These are phyloP conservation scores for Fusarium paranaense DNA, from an alignment of 2,329 filamentous ascomycete genomes.

Conservation along the genomic window DNA sequence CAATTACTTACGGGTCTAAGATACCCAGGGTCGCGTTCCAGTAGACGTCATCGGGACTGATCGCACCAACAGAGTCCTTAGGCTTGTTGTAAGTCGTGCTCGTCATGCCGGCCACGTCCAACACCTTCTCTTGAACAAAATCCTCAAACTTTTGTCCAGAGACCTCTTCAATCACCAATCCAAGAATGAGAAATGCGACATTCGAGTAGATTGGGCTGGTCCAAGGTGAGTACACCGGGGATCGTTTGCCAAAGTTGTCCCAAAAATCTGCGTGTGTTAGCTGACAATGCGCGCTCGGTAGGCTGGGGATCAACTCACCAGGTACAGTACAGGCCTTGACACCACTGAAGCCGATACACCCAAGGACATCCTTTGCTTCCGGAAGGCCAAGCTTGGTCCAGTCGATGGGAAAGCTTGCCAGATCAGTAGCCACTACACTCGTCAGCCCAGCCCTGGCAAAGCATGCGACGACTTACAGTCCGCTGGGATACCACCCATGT, in stretches of 20 bases:
- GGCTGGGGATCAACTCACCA: neutral
- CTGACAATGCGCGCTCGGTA: too few relatives aligned
- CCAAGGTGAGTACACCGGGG: neutral
- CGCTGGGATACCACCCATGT: constrained; percentile 14
- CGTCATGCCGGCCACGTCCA: constrained; percentile 13
- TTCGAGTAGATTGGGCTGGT: constrained; percentile 9
- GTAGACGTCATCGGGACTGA: neutral
- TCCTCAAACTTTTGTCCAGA: neutral
- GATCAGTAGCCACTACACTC: constrained; percentile 6
- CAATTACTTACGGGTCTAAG: constrained; percentile 1
- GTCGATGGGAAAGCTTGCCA: constrained; percentile 1
- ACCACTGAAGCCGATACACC: constrained; percentile 1
- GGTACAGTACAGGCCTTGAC: neutral
- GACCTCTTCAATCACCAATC: constrained; percentile 9
- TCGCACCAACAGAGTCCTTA: constrained; percentile 11
- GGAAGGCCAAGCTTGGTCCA: constrained; percentile 18
- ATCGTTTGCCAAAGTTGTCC: constrained; percentile 17
- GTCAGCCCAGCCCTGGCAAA: neutral
- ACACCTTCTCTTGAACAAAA: constrained; percentile 8
- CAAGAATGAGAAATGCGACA: neutral
- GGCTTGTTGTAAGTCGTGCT: constrained; percentile 18
- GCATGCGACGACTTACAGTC: neutral
- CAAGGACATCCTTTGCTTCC: neutral
- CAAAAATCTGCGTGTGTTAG: constrained; percentile 1
- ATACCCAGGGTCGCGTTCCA: constrained; percentile 13